phyloP scores from a whole-genome alignment of 495 filamentous ascomycete species.

The Neurospora tetrasperma region DNA sequence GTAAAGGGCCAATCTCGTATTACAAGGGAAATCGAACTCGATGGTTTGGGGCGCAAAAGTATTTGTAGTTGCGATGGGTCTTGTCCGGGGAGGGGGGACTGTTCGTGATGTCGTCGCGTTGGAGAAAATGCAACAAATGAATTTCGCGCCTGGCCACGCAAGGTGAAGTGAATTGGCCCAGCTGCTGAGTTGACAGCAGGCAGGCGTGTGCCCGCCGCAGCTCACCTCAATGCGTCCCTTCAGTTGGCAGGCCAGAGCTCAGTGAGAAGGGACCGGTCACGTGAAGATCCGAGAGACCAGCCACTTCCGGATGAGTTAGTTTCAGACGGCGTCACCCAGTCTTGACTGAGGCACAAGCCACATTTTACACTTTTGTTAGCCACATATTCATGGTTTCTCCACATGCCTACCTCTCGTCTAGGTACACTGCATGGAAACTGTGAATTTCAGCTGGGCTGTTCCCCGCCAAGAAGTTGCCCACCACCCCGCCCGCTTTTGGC shows the following conservation, averaged over 20 bases:
- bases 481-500: neutral
- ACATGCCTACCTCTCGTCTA: neutral
- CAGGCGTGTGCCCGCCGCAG: neutral
- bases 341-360: neutral
- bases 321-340: neutral
- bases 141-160: constrained; percentile 18
- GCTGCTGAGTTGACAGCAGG: neutral
- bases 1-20: neutral
- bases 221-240: neutral
- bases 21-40: neutral
- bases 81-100: constrained; percentile 4
- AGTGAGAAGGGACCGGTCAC: neutral
- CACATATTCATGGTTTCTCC: neutral
- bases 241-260: neutral
- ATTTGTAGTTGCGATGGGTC: constrained; percentile 11
- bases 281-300: neutral
- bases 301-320: neutral
- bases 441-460: neutral
- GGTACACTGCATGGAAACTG: too few relatives aligned
- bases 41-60: constrained; percentile 11
- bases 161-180: constrained; percentile 4
- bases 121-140: constrained; percentile 17
- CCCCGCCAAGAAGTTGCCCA: neutral
- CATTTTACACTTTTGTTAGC: neutral
- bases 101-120: constrained; percentile 26